Evolutionary conservation across 345 rosid species (phyloP).

Genomic region (Iberis pinnata): DNA sequence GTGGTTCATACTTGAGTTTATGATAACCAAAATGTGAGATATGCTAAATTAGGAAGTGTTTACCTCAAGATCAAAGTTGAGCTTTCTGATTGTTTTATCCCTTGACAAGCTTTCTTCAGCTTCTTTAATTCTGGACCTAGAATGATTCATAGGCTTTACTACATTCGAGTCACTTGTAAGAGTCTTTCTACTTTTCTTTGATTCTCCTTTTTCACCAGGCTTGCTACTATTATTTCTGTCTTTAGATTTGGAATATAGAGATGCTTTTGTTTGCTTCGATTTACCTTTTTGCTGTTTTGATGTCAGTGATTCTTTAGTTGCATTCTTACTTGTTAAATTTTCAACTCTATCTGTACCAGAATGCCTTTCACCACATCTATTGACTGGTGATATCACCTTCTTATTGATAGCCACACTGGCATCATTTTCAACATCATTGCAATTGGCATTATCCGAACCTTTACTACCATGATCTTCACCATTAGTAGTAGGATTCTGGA

Average conservation of each 20-base stretch:
- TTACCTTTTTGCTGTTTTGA: constrained; percentile 8
- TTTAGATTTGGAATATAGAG: not conserved
- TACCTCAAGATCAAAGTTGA: constrained; percentile 29
- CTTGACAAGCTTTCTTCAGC: constrained; percentile 8
- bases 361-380: no score
- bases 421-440: no score
- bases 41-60: not conserved
- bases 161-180: constrained; percentile 3
- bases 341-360: not conserved
- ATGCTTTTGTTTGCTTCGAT: not conserved
- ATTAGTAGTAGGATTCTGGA: not conserved
- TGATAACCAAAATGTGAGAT: constrained; percentile 1
- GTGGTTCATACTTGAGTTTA: not conserved
- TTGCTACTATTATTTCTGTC: not conserved
- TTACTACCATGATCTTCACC: constrained; percentile 1
- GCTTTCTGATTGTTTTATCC: constrained; percentile 17
- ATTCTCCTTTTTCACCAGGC: not conserved
- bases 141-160: not conserved
- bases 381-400: no score
- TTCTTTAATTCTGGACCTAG: not conserved
- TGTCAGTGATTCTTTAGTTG: constrained; percentile 4
- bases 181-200: constrained; percentile 8
- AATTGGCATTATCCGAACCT: not conserved
- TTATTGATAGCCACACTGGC: no score
- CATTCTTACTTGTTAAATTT: constrained; percentile 1